Conservation (phyloP, 768 basidiomycete species). For the Amanita rubescens region DNA sequence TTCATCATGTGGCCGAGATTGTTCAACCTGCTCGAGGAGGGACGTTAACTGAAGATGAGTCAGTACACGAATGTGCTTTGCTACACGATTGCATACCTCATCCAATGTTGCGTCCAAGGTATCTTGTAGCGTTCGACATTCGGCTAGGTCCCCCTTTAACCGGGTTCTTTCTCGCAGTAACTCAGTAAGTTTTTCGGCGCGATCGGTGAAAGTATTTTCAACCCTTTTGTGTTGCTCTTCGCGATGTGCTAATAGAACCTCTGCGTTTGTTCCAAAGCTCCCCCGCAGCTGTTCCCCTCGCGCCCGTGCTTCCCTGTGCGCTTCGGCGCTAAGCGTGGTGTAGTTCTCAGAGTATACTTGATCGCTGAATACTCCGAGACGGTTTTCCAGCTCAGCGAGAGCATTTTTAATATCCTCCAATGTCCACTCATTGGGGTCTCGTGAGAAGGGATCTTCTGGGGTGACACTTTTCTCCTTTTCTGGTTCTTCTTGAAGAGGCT, state of each 20-base stretch:
- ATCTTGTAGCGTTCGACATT: not conserved
- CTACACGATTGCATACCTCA: not conserved
- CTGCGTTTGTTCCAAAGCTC: not conserved
- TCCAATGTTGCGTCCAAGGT: not conserved
- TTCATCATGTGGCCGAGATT: conserved; percentile 15
- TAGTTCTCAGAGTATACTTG: conserved; percentile 11
- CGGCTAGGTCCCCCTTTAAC: not conserved
- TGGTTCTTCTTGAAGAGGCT: not conserved
- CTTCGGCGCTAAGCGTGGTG: conserved; percentile 46
- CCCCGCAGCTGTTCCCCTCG: not conserved
- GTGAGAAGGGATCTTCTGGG: conserved; percentile 9
- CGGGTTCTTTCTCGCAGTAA: conserved; percentile 4
- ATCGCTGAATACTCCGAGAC: conserved; percentile 11
- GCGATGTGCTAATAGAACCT: not conserved
- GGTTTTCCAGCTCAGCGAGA: conserved; percentile 11
- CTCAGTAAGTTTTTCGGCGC: not conserved
- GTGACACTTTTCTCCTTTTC: not conserved
- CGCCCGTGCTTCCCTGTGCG: conserved; percentile 52
- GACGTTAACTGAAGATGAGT: conserved; percentile 8
- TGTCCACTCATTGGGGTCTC: conserved; percentile 12
- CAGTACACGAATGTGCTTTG: not conserved
- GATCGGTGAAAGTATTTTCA: not conserved
- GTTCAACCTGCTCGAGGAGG: conserved; percentile 14
- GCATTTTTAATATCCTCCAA: conserved; percentile 18
- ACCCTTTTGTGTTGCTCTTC: not conserved